Percentiles rank a stretch among this genome's conserved stretches.
phyloP scores from a whole-genome alignment of 148 eudicot genomes.

The Rhododendron vialii region DNA sequence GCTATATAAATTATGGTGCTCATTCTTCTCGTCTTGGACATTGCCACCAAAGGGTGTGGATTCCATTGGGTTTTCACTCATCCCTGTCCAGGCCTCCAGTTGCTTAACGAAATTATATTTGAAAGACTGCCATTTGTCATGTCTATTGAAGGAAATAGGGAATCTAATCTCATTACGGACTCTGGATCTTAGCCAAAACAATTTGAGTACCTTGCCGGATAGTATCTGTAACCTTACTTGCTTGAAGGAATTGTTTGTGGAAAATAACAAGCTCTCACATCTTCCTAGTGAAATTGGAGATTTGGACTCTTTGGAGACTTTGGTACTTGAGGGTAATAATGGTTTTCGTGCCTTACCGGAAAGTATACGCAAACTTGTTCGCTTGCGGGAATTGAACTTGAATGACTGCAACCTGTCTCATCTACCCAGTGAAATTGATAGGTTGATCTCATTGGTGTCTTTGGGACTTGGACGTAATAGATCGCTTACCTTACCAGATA shows the following conservation, averaged over 20 bases:
- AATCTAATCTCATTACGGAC: background rate
- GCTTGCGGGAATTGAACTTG: background rate
- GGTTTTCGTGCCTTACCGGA: background rate
- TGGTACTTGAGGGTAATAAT: background rate
- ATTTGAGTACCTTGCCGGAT: background rate
- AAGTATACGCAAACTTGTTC: background rate
- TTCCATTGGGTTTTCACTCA: too few species aligned
- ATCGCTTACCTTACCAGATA: background rate
- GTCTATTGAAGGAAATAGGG: background rate
- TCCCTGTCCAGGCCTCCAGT: background rate
- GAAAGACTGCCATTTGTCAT: background rate
- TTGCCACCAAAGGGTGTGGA: too few species aligned
- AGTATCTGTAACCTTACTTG: background rate
- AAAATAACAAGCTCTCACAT: background rate
- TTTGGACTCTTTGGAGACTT: background rate
- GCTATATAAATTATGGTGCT: too few species aligned
- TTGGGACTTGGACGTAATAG: background rate
- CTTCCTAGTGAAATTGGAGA: background rate
- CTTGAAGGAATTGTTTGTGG: background rate
- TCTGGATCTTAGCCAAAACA: background rate
- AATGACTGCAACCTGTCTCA: background rate
- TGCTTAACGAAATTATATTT: too few species aligned
- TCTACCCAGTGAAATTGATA: background rate
- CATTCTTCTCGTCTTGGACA: too few species aligned
- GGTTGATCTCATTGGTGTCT: background rate